These are phyloP conservation scores for Nyctanthes arbortristis DNA, from an alignment of 257 asterid genomes.

Conservation along the genomic window DNA sequence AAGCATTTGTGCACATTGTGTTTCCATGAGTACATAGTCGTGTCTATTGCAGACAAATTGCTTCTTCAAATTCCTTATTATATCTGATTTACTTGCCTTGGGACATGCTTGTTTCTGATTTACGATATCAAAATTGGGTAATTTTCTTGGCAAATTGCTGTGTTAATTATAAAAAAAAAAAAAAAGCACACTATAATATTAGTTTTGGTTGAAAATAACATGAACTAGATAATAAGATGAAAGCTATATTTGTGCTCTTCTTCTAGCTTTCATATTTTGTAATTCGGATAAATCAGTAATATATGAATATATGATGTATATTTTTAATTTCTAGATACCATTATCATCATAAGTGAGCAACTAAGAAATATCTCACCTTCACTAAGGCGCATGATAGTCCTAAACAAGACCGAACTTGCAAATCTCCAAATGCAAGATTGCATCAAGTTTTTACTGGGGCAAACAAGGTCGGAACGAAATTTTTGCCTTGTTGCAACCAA, in stretches of 20 bases:
- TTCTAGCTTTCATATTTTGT: neutral
- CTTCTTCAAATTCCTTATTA: constrained; percentile 36
- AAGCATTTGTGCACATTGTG: neutral
- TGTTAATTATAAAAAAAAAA: too few species aligned
- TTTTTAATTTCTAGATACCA: constrained; percentile 54
- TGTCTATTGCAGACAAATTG: neutral
- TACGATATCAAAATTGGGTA: neutral
- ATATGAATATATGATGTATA: neutral
- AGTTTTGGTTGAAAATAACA: neutral
- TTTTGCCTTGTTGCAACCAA: too few species aligned
- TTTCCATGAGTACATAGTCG: neutral
- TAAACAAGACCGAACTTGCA: constrained; percentile 54
- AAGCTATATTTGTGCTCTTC: neutral
- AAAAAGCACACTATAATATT: neutral
- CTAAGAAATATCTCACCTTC: constrained; percentile 42
- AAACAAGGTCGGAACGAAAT: too few species aligned
- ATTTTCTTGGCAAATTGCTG: neutral
- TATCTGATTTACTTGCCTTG: neutral
- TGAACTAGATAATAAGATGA: neutral
- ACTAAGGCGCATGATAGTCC: constrained; percentile 49
- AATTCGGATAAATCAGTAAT: neutral
- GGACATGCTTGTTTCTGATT: neutral
- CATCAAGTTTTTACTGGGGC: too few species aligned
- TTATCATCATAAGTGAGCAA: constrained; percentile 57
- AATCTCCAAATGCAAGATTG: too few species aligned